Conservation (phyloP, 2,329 filamentous ascomycete species). For the Diplodia seriata region DNA sequence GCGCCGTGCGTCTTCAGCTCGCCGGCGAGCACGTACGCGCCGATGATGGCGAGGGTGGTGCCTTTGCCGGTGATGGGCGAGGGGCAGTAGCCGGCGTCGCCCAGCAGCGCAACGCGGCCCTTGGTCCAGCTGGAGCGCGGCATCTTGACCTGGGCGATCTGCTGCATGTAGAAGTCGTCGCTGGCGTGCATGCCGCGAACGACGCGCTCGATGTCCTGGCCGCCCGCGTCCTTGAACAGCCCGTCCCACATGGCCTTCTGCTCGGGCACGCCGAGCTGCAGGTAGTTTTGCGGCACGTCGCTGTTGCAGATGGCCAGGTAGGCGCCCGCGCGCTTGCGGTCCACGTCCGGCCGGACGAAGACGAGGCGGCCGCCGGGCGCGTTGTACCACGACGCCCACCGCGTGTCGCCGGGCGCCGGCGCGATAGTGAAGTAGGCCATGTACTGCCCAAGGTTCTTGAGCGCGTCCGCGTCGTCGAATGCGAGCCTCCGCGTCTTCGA, state of each 20-base stretch:
- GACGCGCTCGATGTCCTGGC: conserved; percentile 45
- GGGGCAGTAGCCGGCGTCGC: conserved; percentile 51
- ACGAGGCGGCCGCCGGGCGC: conserved; percentile 38
- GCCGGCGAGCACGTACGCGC: conserved; percentile 50
- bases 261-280: conserved; percentile 35
- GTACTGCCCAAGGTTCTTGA: conserved; percentile 41
- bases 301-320: conserved; percentile 38
- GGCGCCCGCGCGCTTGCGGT: conserved; percentile 37
- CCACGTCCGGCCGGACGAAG: conserved; percentile 39
- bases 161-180: conserved; percentile 55
- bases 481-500: conserved; percentile 41
- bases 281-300: conserved; percentile 37
- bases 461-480: conserved; percentile 39
- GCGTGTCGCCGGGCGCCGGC: conserved; percentile 36
- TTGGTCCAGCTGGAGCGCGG: conserved; percentile 44
- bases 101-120: conserved; percentile 47
- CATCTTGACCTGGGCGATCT: conserved; percentile 51
- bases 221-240: conserved; percentile 49
- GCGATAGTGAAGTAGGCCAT: conserved; percentile 45
- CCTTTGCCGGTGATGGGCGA: conserved; percentile 44
- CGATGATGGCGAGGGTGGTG: conserved; percentile 46
- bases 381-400: conserved; percentile 42
- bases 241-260: conserved; percentile 39
- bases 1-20: conserved; percentile 40
- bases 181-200: conserved; percentile 49